A percentile compares a stretch with the other conserved stretches of the same genome.
phyloP scores from a whole-genome alignment of 345 rosid genomes.

The Carallia brachiata region DNA sequence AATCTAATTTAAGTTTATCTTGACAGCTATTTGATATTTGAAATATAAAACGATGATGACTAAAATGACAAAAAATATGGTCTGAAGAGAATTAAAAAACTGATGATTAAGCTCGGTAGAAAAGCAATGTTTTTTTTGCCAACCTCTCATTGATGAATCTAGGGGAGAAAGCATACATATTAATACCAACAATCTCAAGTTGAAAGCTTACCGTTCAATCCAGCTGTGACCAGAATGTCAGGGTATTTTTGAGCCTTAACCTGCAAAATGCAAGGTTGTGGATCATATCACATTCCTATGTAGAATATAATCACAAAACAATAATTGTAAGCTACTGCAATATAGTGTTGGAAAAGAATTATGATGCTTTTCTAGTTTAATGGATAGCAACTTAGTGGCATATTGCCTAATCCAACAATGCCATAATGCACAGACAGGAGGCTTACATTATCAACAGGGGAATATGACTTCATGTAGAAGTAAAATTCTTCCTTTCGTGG shows the following conservation, averaged over 20 bases:
- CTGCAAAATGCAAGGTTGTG: constrained; percentile 36
- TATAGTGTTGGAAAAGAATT: not conserved
- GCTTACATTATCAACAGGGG: constrained; percentile 89
- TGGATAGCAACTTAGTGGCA: not conserved
- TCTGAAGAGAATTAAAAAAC: too few relatives aligned
- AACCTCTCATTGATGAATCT: too few relatives aligned
- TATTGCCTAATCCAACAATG: not conserved
- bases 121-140: too few relatives aligned
- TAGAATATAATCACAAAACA: not conserved
- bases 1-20: too few relatives aligned
- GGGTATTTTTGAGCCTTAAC: constrained; percentile 78
- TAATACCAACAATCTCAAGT: not conserved
- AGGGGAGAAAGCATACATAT: not conserved
- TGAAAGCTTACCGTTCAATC: constrained; percentile 66
- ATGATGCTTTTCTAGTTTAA: constrained; percentile 3
- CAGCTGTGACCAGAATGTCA: constrained; percentile 74
- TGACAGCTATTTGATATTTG: too few relatives aligned
- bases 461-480: constrained; percentile 88
- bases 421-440: not conserved
- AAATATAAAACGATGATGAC: too few relatives aligned
- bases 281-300: constrained; percentile 3
- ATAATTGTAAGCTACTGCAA: not conserved
- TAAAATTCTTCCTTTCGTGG: constrained; percentile 87
- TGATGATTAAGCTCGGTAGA: too few relatives aligned
- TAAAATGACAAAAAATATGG: too few relatives aligned